These are phyloP conservation scores for Hericium coralloides DNA, from an alignment of 768 basidiomycete species.

Conservation along the genomic window DNA sequence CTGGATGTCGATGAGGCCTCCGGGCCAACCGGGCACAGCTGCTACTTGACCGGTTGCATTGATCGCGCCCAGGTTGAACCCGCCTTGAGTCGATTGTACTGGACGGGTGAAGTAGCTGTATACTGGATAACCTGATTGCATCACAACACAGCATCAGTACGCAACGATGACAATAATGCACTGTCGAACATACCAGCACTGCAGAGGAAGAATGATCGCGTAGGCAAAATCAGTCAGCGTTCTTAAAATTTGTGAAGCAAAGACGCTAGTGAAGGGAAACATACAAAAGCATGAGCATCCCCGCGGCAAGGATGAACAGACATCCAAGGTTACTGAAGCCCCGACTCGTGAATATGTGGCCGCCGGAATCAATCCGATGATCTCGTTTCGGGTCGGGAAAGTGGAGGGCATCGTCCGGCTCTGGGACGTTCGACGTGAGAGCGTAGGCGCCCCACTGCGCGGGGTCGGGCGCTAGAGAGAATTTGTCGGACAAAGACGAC, in stretches of 20 bases:
- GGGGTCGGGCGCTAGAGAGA: constrained; percentile 31
- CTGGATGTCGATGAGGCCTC: constrained; percentile 25
- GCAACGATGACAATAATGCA: not conserved
- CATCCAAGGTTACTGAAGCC: constrained; percentile 64
- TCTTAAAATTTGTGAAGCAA: not conserved
- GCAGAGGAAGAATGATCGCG: not conserved
- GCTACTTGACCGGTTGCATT: constrained; percentile 63
- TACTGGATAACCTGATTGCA: constrained; percentile 36
- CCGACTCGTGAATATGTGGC: constrained; percentile 49
- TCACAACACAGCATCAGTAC: not conserved
- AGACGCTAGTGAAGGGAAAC: constrained; percentile 17
- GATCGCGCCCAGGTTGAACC: constrained; percentile 68
- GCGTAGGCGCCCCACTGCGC: constrained; percentile 41
- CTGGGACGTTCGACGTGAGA: constrained; percentile 33
- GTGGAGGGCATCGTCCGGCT: constrained; percentile 57
- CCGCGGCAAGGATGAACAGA: constrained; percentile 43
- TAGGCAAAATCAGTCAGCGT: not conserved
- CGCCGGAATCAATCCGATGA: constrained; percentile 42
- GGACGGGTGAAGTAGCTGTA: constrained; percentile 35
- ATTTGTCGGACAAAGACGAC: constrained; percentile 19
- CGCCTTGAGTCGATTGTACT: constrained; percentile 34
- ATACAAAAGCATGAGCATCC: constrained; percentile 47
- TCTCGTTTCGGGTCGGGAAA: constrained; percentile 52
- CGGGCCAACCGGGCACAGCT: constrained; percentile 13
- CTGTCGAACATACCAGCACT: constrained; percentile 25